Evolutionary conservation across 179 eudicot genomes (phyloP), one percentile per base, ranked within the genome.

Genomic region (Silene coronaria): DNA sequence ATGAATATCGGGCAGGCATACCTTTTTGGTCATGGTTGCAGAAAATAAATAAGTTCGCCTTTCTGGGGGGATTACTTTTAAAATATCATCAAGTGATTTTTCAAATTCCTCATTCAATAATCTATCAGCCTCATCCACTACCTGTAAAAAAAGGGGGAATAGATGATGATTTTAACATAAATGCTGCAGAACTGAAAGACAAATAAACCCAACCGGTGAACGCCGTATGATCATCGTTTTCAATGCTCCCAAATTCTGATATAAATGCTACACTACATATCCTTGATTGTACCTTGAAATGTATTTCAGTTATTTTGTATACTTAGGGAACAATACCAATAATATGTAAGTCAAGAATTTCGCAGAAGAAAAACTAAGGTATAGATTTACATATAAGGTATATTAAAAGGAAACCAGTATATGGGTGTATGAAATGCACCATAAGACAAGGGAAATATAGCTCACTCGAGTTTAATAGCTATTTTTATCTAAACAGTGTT

Each of bases 11-110:
- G 34, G n/a, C 13, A 72, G 24, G 12, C 61, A 19, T 75, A 92
- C 99, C 91, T 95, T 95, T 70, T 89, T 87, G 16, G 99, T 90
- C 99, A 95, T 95, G 13, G 99, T 95, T 62, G 99, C 99, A 59
- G 97, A 95, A 81, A 88, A 95, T 62, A 95, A 77, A 80, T 82
- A 95, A 64, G 99, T 92, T 75, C 84, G 88, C 48, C 97, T 70
- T 6, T 91, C 88, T 32, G 81, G 88, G 82, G 99, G 99, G 61
- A 95, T 88, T 73, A 67, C 90, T 75, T 81, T 84, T 80, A 92
- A 85, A 72, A 95, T 80, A 45, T 87, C 90, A 85, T 95, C 90
- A 76, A 95, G 79, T 58, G 91, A 77, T 82, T 92, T 89, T 86
- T 91, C 93, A 73, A 95, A 95, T 76, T 92, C 99, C 67, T 87